Base-by-base conservation (phyloP, 2,329 filamentous ascomycete genomes). In the Ophiostoma tasmaniense region DNA sequence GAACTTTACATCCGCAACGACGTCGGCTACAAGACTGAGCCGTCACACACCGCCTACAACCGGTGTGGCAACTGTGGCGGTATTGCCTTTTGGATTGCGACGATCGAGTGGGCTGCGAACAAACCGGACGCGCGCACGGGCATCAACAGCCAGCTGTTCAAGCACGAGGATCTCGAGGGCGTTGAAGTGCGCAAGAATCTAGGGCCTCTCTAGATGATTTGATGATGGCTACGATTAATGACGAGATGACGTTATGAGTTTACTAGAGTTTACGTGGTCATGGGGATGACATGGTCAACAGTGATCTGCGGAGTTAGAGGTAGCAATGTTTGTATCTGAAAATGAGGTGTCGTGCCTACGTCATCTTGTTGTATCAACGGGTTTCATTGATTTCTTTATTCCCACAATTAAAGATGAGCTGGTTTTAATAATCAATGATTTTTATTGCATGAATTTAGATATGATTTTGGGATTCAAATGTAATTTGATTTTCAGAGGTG, bases 21-120 rank as follows among this genome's bases (percentile, higher is more conserved):
- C 62, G 42, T 22, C 55, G 59, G 28, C 45, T 30, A 35, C 64
- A 66, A 30, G 20, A 45, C 64, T 1, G 2, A 13, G 6, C 67
- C 59, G 22, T 64, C 65, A 35, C 45, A 59, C 62, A 62, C 50
- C 3, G 17, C 68, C 1, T 70, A 59, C 33, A 64, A 64, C 20
- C 68, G 68, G 22, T 70, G 68, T 14, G 55, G 52, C 14, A 67
- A 70, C 55, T 74, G 73, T 64, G 73, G 73, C 22, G 67, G 71
- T 28, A 3, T 69, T 25, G 59, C 28, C 17, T 62, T 62, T 10
- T 62, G 59, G 59, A 30, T 62, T 2, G 3, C 30, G 14, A 69
- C 68, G 20, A 22, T 37, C 64, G 45, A 28, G 55, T 10, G 64
- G 50, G 33, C 35, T 13, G 10, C 33, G 6, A 39, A 25, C 11